Percentiles rank a stretch among this genome's conserved stretches.
phyloP scores from a whole-genome alignment of 2,329 filamentous ascomycete genomes.

The Coccinonectria pachysandricola region DNA sequence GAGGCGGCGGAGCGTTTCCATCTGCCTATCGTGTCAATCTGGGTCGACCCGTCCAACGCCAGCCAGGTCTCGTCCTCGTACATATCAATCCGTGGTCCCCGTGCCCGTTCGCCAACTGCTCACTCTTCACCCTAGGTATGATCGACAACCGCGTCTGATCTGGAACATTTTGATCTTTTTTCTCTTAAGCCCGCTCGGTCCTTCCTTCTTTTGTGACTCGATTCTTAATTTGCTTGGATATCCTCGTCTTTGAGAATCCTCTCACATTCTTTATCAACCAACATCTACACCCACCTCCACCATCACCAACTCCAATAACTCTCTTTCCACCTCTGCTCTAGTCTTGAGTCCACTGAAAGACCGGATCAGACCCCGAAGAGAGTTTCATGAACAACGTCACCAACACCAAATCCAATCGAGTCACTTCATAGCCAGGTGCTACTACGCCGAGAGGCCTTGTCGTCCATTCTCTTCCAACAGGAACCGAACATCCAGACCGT shows the following conservation, averaged over 20 bases:
- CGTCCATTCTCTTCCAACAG: constrained; percentile 31
- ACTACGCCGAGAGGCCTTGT: constrained; percentile 25
- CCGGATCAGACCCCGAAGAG: constrained; percentile 9
- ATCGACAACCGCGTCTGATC: constrained; percentile 39
- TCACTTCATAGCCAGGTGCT: constrained; percentile 23
- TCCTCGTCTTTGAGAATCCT: constrained; percentile 26
- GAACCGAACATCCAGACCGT: constrained; percentile 17
- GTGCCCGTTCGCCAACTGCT: constrained; percentile 28
- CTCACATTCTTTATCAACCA: constrained; percentile 31
- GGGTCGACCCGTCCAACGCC: constrained; percentile 25
- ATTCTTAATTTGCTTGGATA: constrained; percentile 32
- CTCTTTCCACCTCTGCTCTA: constrained; percentile 9
- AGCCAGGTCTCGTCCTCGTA: constrained; percentile 32
- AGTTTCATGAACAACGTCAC: constrained; percentile 23
- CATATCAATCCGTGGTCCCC: constrained; percentile 39
- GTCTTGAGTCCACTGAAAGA: constrained; percentile 4
- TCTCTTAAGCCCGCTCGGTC: constrained; percentile 38
- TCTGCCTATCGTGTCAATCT: constrained; percentile 19
- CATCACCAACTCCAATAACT: no score
- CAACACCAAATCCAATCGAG: constrained; percentile 19
- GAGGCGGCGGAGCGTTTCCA: constrained; percentile 24
- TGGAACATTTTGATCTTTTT: constrained; percentile 32
- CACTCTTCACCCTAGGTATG: constrained; percentile 29
- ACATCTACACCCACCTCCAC: no score
- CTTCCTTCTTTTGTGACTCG: constrained; percentile 40